phyloP scores from a whole-genome alignment of 306 rosid species.

The Lathyrus oleraceus region DNA sequence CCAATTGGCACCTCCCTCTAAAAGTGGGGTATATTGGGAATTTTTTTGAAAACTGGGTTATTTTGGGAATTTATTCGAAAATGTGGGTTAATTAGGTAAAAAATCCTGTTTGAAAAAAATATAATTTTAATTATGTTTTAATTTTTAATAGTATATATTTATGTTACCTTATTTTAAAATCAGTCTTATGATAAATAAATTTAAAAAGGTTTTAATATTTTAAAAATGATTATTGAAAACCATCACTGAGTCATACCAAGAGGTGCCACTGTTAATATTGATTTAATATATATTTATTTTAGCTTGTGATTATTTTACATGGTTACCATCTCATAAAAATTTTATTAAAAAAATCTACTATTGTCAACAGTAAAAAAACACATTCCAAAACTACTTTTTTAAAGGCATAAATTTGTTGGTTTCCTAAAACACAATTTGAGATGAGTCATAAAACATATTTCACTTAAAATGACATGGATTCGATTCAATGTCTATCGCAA shows the following conservation, averaged over 20 bases:
- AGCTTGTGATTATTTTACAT: no score
- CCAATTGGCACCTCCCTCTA: no score
- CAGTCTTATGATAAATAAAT: no score
- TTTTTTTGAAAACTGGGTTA: no score
- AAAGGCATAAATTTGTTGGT: not conserved
- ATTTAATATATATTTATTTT: not conserved
- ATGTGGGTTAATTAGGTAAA: no score
- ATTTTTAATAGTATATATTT: no score
- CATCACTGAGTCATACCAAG: not conserved
- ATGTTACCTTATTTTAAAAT: no score
- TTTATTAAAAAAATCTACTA: not conserved
- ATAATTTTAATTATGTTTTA: no score
- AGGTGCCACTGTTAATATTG: not conserved
- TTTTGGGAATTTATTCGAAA: no score
- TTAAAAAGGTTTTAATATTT: no score
- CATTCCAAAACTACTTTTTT: not conserved
- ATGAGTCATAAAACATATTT: slow-evolving; percentile 3
- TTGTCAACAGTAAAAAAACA: not conserved
- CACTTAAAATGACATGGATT: not conserved
- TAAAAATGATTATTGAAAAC: not conserved
- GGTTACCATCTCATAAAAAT: not conserved
- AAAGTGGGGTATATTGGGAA: no score
- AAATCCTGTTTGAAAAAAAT: no score
- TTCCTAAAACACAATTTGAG: not conserved
- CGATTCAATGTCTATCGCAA: not conserved